A percentile compares a stretch with the other conserved stretches of the same genome.
These are phyloP conservation scores for Boechera divaricarpa DNA, from an alignment of 345 rosid genomes.

Conservation along the genomic window DNA sequence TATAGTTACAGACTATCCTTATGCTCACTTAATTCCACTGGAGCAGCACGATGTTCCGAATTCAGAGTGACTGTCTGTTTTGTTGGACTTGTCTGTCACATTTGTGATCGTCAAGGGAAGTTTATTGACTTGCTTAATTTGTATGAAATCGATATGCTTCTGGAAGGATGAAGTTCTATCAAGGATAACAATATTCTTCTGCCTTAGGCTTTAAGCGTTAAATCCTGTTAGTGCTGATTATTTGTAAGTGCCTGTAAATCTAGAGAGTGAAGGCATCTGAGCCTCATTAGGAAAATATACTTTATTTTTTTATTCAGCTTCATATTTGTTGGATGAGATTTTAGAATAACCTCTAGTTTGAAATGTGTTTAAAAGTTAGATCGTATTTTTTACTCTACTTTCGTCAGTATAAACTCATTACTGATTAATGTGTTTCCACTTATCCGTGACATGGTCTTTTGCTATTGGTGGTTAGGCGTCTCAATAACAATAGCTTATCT, in stretches of 20 bases:
- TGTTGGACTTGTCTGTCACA: background rate
- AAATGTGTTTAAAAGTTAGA: background rate
- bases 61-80: constrained; percentile 21
- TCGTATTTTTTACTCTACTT: background rate
- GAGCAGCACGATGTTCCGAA: background rate
- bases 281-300: background rate
- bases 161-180: background rate
- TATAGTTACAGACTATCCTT: background rate
- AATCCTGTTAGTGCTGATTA: background rate
- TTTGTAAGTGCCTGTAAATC: constrained; percentile 2
- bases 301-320: background rate
- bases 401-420: background rate
- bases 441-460: constrained; percentile 28
- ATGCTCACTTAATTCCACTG: background rate
- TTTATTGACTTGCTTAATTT: constrained; percentile 5
- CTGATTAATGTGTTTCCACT: background rate
- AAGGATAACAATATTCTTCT: background rate
- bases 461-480: constrained; percentile 47
- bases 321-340: constrained; percentile 21
- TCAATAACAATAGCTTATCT: constrained; percentile 48
- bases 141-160: background rate
- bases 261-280: constrained; percentile 8
- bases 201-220: background rate
- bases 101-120: background rate
- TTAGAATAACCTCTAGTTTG: background rate